Percentiles rank a stretch among this genome's conserved stretches.
These are phyloP conservation scores for Quercus phellos DNA, from an alignment of 331 rosid genomes.

Conservation along the genomic window DNA sequence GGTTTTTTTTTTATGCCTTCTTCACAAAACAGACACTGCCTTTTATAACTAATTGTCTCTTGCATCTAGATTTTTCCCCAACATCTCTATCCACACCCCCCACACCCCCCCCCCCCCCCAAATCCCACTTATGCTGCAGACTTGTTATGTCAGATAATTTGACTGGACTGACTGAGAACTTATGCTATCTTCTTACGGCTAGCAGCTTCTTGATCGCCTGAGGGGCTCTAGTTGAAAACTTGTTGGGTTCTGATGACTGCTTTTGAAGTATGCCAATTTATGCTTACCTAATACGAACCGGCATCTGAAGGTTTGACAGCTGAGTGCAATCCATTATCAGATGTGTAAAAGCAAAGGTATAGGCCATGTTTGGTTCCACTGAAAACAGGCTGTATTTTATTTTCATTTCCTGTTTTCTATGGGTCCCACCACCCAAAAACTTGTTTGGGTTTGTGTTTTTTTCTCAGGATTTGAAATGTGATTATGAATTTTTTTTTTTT, in stretches of 20 bases:
- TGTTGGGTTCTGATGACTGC: background rate
- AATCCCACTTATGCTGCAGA: background rate
- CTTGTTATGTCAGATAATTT: background rate
- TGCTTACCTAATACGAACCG: background rate
- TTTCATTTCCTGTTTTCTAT: no score
- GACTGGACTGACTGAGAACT: background rate
- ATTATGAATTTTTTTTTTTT: no score
- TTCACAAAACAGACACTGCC: background rate
- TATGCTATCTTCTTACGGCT: background rate
- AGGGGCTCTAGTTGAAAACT: background rate
- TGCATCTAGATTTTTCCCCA: background rate
- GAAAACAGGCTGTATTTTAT: no score
- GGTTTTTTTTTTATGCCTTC: background rate
- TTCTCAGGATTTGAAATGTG: no score
- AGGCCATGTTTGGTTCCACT: no score
- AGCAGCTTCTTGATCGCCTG: constrained; percentile 1
- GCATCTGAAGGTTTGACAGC: background rate
- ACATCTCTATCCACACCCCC: background rate
- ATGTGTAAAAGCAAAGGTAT: background rate
- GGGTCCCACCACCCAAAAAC: no score
- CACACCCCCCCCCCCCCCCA: fast-evolving
- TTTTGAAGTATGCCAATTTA: background rate
- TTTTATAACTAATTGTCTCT: background rate
- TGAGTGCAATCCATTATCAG: background rate
- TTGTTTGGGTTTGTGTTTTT: no score